Evolutionary conservation across 2,329 filamentous ascomycete species (phyloP), one percentile per base, ranked within the genome.

Genomic region (Mycosphaerella arachidis): DNA sequence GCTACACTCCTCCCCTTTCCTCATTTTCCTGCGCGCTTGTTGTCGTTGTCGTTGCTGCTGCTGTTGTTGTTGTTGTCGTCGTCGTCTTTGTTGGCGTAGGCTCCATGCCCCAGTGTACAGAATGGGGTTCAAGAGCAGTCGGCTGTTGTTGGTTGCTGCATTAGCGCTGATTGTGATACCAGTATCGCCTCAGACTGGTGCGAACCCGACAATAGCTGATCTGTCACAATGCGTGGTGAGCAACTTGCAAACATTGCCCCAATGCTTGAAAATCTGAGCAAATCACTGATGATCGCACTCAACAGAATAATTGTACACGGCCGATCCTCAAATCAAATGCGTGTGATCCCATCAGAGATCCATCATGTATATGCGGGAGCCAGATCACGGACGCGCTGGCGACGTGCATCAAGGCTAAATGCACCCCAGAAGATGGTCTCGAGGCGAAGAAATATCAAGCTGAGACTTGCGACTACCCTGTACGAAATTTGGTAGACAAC

Each of bases 371-470:
- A n/a, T 33, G 43, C 10, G 53, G 50, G 18, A 31, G n/a, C 20
- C n/a, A 16, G 16, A 29, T 58, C 4, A 16, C 13, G 6, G 31
- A 24, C 12, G 56, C 40, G 3, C 30, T 58, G 31, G 18, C 40
- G 29, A 16, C 48, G n/a, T 54, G 56, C 31, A 30, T 58, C 43
- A 43, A 7, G 8, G 16, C 33, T 3, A 48, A 33, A 18, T 58
- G 56, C 31, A 37, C 16, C 12, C 24, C 48, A 10, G 40, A 33
- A 8, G 56, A 61, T 16, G 55, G 37, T 29, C 24, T 58, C n/a
- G 56, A 45, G 1, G 55, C 55, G 9, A 51, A 55, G 51, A 58
- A 58, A 46, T 57, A 55, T 46, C 55, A 61, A 48, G 51, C 55
- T n/a, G 33, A 52, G 6, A 55, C 45, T 6, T 61, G 59, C 51